Base-by-base conservation (phyloP, 768 basidiomycete genomes). In the Butyriboletus loyo region DNA sequence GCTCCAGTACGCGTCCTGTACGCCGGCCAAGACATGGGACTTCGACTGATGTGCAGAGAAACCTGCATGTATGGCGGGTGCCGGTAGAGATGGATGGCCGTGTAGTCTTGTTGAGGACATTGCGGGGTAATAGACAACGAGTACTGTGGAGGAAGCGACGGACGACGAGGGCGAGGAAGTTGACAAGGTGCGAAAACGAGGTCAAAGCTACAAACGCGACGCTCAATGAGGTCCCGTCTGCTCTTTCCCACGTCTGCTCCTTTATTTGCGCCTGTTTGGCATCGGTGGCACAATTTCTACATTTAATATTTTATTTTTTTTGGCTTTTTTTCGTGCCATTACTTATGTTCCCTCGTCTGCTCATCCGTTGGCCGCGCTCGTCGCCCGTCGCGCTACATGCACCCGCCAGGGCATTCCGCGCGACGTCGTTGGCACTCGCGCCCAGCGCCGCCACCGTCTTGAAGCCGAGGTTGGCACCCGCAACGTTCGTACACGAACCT, bases 1-100 rank as follows among this genome's bases (percentile, higher is more conserved):
- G 70, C 90, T 92, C 91, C 91, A 93, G 68, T 93, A 93, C 86
- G 91, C 91, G 87, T 93, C 91, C 72, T 93, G 91, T 35, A 93
- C 89, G 49, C 91, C 92, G 30, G 91, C 91, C 56, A 91, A 73
- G 54, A 91, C 89, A 77, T 87, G 82, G 49, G 86, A 91, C 75
- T 91, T 91, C 58, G 87, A 89, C 68, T 89, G 89, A 55, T 85
- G 76, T 43, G 85, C 74, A 9, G 83, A 83, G 70, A 86, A 83
- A 25, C 84, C 80, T 34, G 84, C 81, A 57, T 88, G 86, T 28
- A 87, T 75, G 37, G 85, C 86, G 50, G 89, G 86, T 5, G 89
- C 86, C 27, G 87, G 88, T 1, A 90, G 69, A 14, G 86, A 80
- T 14, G 81, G 81, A 57, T 84, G 83, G 3, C 74, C 72, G 58